Base-by-base conservation (phyloP, 345 rosid genomes). In the Punica granatum region DNA sequence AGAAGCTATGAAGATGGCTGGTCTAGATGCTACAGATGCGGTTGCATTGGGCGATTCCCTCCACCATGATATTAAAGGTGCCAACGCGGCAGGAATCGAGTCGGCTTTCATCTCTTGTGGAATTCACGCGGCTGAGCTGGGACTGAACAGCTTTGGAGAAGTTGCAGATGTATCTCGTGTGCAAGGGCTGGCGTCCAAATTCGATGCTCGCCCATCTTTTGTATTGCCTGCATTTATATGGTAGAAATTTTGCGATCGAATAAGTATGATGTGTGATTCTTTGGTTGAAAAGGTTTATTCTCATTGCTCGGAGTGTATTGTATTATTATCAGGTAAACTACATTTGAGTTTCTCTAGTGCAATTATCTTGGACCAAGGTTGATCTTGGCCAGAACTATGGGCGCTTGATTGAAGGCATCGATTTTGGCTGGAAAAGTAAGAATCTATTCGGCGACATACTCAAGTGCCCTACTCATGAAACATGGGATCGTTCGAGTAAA, bases 21-120 rank as follows among this genome's bases (percentile, higher is more conserved):
- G 89, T 66, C 76, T 81, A 65, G 84, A 76, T 69, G 83, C 86
- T 43, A 70, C 73, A 3, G 90, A 93, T 33, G 77, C 80, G 25
- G 87, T 90, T 1, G 94, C 87, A 6, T 89, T 92, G 51, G 98
- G 97, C 10, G 97, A 90, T 73, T 93, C 98, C 34, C 87, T 93
- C 73, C 93, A 86, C 83, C 96, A 93, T 64, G 97, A 93, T 73
- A 84, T 93, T 65, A 90, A 82, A 68, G 98, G 96, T 41, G 97
- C 96, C 25, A 93, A 93, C 80, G 84, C 75, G 21, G 85, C 88
- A 41, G 98, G 94, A 63, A 89, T 93, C 72, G 83, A 78, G 31
- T 90, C 96, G 6, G 74, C 78, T 60, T 81, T 93, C 65, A 77
- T 85, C 73, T 82, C 92, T 0, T 87, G 96, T 33, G 97, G 95